These are phyloP conservation scores for Chaetomiaceae sp. DNA, from an alignment of 2,329 filamentous ascomycete species.

Conservation along the genomic window DNA sequence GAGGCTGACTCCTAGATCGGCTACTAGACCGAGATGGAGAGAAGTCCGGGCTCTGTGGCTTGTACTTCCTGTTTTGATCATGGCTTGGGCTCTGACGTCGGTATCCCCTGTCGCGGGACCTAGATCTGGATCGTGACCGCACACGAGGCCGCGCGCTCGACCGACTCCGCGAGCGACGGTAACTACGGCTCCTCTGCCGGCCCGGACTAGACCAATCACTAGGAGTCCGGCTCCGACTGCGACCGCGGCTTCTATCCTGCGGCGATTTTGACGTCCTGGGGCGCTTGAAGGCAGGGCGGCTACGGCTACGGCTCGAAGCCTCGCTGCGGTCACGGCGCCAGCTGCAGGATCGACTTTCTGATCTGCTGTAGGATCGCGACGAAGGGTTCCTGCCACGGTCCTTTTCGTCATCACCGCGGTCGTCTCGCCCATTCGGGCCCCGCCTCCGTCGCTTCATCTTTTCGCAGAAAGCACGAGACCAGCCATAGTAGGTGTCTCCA, in stretches of 20 bases:
- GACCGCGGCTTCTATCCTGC: constrained; percentile 18
- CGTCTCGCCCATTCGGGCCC: not conserved
- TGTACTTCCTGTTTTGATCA: constrained; percentile 24
- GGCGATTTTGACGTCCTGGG: constrained; percentile 37
- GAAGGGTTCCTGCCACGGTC: constrained; percentile 18
- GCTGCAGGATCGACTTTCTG: constrained; percentile 31
- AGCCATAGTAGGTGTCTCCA: constrained; percentile 80
- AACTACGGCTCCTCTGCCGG: constrained; percentile 26
- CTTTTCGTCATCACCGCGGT: constrained; percentile 26
- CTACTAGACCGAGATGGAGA: constrained; percentile 9
- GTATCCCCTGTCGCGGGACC: constrained; percentile 24
- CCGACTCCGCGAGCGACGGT: constrained; percentile 21
- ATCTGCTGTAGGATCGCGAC: constrained; percentile 27
- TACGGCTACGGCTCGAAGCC: constrained; percentile 33
- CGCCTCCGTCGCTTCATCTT: constrained; percentile 63
- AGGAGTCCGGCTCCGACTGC: constrained; percentile 28
- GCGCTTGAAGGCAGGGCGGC: constrained; percentile 38
- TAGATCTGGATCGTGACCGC: constrained; percentile 20
- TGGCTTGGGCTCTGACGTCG: constrained; percentile 15
- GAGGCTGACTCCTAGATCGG: constrained; percentile 24
- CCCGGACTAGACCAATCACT: constrained; percentile 2
- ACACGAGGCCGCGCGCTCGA: constrained; percentile 28
- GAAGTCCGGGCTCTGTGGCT: constrained; percentile 11
- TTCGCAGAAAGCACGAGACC: constrained; percentile 75
- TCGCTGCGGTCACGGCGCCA: constrained; percentile 31